Evolutionary conservation across 202 grass and related monocot genomes (phyloP).

Genomic region (Carex arenaria): DNA sequence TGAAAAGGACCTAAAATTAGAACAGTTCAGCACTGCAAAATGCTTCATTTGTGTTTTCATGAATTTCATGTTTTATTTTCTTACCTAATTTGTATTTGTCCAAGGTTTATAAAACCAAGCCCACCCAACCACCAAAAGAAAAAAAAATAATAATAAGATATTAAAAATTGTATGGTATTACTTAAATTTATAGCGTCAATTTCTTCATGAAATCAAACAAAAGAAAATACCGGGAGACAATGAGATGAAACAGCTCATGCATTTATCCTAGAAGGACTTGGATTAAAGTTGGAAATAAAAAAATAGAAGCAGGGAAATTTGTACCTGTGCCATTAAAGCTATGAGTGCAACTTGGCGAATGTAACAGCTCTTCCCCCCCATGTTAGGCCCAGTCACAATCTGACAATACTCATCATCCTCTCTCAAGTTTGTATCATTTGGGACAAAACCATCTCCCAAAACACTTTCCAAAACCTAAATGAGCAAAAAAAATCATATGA

Average conservation of each 20-base stretch:
- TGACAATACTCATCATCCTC: slow-evolving; percentile 74
- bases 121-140: too few relatives aligned
- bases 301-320: neutral
- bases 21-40: neutral
- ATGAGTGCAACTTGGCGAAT: slow-evolving; percentile 95
- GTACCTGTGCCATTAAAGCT: slow-evolving; percentile 93
- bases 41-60: too few relatives aligned
- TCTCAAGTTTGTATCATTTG: slow-evolving; percentile 83
- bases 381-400: slow-evolving; percentile 93
- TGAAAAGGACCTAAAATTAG: neutral
- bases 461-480: slow-evolving; percentile 73
- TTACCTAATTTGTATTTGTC: neutral
- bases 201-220: neutral
- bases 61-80: neutral
- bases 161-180: neutral
- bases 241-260: slow-evolving; percentile 2
- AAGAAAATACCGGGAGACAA: neutral
- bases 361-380: slow-evolving; percentile 99
- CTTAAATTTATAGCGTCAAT: neutral
- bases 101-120: too few relatives aligned
- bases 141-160: neutral
- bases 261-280: neutral
- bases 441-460: slow-evolving; percentile 78
- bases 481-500: slow-evolving; percentile 16
- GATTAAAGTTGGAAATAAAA: neutral